A percentile compares a stretch with the other conserved stretches of the same genome.
phyloP scores from a whole-genome alignment of 2,329 filamentous ascomycete genomes.

The Septoria petroselini region DNA sequence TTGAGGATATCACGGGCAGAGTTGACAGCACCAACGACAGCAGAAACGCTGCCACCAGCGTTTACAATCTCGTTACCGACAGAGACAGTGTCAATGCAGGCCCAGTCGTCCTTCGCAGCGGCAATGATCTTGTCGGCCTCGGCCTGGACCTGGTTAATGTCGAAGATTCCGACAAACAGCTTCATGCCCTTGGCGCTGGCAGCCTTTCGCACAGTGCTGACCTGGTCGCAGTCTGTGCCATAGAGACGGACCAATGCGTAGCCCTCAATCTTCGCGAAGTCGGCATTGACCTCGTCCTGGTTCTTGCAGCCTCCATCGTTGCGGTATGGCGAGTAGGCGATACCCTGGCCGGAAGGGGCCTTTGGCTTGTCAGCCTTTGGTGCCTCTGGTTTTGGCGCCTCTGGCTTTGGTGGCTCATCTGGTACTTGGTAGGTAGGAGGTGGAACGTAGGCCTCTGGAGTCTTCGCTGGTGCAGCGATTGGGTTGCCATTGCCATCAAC shows the following conservation, averaged over 20 bases:
- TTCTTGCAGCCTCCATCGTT: conserved; percentile 63
- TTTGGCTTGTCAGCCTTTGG: conserved; percentile 13
- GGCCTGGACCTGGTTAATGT: conserved; percentile 54
- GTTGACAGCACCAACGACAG: conserved; percentile 58
- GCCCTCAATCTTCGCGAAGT: conserved; percentile 58
- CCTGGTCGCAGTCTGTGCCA: conserved; percentile 74
- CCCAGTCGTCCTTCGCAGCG: conserved; percentile 64
- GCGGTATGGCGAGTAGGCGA: conserved; percentile 59
- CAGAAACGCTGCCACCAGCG: conserved; percentile 51
- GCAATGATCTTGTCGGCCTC: conserved; percentile 62
- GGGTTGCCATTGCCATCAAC: conserved; percentile 57
- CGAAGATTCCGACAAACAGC: conserved; percentile 72
- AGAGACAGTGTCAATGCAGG: conserved; percentile 64
- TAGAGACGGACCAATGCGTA: conserved; percentile 72
- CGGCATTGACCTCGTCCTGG: conserved; percentile 58
- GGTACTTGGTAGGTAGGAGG: too few relatives aligned
- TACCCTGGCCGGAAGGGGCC: conserved; percentile 43
- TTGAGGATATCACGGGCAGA: conserved; percentile 58
- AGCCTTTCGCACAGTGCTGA: conserved; percentile 59
- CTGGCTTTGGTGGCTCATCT: too few relatives aligned
- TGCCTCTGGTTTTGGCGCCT: neutral
- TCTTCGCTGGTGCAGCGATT: neutral
- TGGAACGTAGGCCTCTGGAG: conserved; percentile 15
- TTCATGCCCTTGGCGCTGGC: conserved; percentile 64
- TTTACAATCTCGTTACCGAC: conserved; percentile 82